A percentile compares a stretch with the other conserved stretches of the same genome.
phyloP scores from a whole-genome alignment of 768 basidiomycete species.

The Galerina marginata region DNA sequence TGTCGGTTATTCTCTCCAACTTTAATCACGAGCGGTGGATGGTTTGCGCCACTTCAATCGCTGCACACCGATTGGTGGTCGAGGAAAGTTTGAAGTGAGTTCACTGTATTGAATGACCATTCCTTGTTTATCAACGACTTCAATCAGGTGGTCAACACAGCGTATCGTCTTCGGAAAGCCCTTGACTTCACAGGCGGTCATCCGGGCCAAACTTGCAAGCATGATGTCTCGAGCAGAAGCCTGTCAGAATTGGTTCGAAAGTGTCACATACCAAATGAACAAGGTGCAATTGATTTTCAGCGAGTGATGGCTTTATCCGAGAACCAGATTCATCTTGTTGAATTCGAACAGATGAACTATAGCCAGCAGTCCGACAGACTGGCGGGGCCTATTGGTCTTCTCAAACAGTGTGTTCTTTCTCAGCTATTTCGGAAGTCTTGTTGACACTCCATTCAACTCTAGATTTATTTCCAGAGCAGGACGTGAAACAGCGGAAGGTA shows the following conservation, averaged over 20 bases:
- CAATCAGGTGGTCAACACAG: conserved; percentile 81
- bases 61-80: conserved; percentile 79
- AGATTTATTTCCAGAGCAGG: conserved; percentile 74
- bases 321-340: neutral
- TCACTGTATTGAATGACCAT: neutral
- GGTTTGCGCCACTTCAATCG: conserved; percentile 72
- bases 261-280: conserved; percentile 91
- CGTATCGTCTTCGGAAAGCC: conserved; percentile 92
- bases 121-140: conserved; percentile 4
- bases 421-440: conserved; percentile 14
- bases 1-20: conserved; percentile 83
- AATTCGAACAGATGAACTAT: conserved; percentile 74
- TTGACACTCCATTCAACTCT: conserved; percentile 6
- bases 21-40: conserved; percentile 94
- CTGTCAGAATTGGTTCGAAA: conserved; percentile 89
- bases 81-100: conserved; percentile 88
- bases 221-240: conserved; percentile 93
- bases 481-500: conserved; percentile 74
- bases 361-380: conserved; percentile 82
- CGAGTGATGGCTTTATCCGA: neutral
- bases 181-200: conserved; percentile 80
- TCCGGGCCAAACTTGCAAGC: conserved; percentile 82
- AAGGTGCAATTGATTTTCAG: conserved; percentile 49
- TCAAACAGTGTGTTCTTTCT: conserved; percentile 73
- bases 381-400: conserved; percentile 86